These are phyloP conservation scores for Wickerhamomyces canadensis DNA, from an alignment of 805 yeast species.

Conservation along the genomic window DNA sequence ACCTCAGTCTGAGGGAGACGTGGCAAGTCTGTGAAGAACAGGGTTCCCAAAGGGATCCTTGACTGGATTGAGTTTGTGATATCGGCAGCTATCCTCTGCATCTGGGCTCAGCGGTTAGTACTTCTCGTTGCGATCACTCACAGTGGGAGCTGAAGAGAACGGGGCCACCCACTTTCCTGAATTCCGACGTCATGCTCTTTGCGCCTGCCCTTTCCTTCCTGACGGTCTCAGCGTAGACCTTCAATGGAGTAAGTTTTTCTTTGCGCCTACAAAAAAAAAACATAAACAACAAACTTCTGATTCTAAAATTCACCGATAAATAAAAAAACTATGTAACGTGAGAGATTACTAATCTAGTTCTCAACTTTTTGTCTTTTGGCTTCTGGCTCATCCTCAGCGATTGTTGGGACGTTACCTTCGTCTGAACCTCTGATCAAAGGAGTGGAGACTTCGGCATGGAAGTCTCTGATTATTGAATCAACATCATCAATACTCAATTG, in stretches of 20 bases:
- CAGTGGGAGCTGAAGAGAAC: not conserved
- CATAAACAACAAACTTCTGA: not conserved
- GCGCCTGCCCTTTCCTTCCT: too few species aligned
- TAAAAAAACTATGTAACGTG: too few species aligned
- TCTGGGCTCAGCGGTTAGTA: too few species aligned
- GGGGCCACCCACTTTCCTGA: not conserved
- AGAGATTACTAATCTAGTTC: too few species aligned
- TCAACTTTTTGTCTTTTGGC: conserved; percentile 27
- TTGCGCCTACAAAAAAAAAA: too few species aligned
- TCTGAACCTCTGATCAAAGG: conserved; percentile 34
- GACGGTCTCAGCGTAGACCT: too few species aligned
- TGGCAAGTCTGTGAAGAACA: conserved; percentile 41
- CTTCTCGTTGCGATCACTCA: not conserved
- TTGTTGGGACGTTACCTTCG: conserved; percentile 20
- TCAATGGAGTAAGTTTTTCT: not conserved
- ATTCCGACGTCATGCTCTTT: not conserved
- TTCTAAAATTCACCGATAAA: too few species aligned
- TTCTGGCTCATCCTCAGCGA: conserved; percentile 24
- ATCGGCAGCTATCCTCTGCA: not conserved
- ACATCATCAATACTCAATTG: conserved; percentile 95
- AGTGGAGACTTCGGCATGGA: conserved; percentile 69
- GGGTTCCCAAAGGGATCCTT: conserved; percentile 45
- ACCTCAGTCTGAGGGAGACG: conserved; percentile 31
- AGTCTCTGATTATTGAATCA: conserved; percentile 92
- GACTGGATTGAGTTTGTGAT: conserved; percentile 18